phyloP scores from a whole-genome alignment of 2,329 filamentous ascomycete species.

The Grosmannia serpens region DNA sequence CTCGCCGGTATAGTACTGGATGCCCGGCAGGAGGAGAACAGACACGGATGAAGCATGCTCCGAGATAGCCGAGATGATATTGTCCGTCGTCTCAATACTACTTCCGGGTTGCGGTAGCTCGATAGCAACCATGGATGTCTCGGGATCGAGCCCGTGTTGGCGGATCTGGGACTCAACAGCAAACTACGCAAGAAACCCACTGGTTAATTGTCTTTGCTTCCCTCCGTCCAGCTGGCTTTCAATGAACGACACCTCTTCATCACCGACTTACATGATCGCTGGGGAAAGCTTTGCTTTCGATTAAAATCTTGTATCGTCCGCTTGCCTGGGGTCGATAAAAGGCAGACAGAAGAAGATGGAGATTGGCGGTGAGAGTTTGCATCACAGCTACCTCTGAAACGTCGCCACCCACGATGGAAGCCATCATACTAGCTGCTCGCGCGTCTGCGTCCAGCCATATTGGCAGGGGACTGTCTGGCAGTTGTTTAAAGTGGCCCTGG shows the following conservation, averaged over 20 bases:
- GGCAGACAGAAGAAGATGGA: constrained; percentile 73
- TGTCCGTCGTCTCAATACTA: constrained; percentile 54
- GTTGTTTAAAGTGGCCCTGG: constrained; percentile 65
- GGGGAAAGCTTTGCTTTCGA: constrained; percentile 82
- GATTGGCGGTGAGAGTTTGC: constrained; percentile 73
- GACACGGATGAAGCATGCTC: constrained; percentile 61
- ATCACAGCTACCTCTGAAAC: constrained; percentile 72
- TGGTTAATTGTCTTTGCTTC: background rate
- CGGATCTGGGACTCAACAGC: constrained; percentile 72
- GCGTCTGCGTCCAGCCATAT: constrained; percentile 74
- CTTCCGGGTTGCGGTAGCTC: constrained; percentile 40
- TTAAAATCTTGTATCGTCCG: constrained; percentile 62
- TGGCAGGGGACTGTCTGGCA: constrained; percentile 56
- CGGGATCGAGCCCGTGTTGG: constrained; percentile 56
- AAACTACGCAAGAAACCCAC: constrained; percentile 42
- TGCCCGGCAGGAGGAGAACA: constrained; percentile 68
- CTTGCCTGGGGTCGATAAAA: constrained; percentile 60
- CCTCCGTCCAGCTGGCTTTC: background rate
- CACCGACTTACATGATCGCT: constrained; percentile 51
- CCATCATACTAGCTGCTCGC: constrained; percentile 56
- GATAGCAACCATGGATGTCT: constrained; percentile 62
- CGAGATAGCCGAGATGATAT: constrained; percentile 63
- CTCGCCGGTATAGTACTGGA: constrained; percentile 89
- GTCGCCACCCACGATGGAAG: constrained; percentile 63
- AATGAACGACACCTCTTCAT: background rate